phyloP scores from a whole-genome alignment of 1,139 yeast genomes.

The Kluyveromyces marxianus region DNA sequence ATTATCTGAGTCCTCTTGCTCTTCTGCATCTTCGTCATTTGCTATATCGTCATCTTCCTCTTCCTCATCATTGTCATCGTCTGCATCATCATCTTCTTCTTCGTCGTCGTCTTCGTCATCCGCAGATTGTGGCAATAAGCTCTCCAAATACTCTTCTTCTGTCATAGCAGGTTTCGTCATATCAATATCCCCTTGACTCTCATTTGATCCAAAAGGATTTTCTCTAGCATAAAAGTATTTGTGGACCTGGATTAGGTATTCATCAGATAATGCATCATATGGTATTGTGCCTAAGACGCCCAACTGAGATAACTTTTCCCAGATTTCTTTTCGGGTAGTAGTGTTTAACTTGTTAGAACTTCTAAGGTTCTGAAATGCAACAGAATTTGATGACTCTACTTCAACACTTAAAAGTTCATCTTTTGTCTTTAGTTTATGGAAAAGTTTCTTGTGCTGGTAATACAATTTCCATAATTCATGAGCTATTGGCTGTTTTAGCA shows the following conservation, averaged over 20 bases:
- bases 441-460: slow-evolving; percentile 22
- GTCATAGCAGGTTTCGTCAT: slow-evolving; percentile 8
- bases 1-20: slow-evolving; percentile 16
- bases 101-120: slow-evolving; percentile 9
- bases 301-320: slow-evolving; percentile 26
- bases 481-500: slow-evolving; percentile 29
- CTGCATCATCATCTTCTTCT: slow-evolving; percentile 7
- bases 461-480: slow-evolving; percentile 24
- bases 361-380: background rate
- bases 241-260: slow-evolving; percentile 27
- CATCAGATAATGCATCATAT: slow-evolving; percentile 25
- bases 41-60: slow-evolving; percentile 7
- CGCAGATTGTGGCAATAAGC: slow-evolving; percentile 6
- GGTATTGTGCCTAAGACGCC: slow-evolving; percentile 30
- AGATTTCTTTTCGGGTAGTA: slow-evolving; percentile 24
- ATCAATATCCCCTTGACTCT: slow-evolving; percentile 6
- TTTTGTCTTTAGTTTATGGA: slow-evolving; percentile 20
- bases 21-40: slow-evolving; percentile 9
- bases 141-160: slow-evolving; percentile 5
- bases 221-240: slow-evolving; percentile 26
- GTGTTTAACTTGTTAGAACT: slow-evolving; percentile 12
- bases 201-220: background rate
- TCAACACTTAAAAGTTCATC: slow-evolving; percentile 16
- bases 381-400: background rate
- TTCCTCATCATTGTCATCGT: slow-evolving; percentile 6